Percentiles rank a stretch among this genome's conserved stretches.
Conservation (phyloP, 352 stramenopile species). For the Phytophthora aleatoria region DNA sequence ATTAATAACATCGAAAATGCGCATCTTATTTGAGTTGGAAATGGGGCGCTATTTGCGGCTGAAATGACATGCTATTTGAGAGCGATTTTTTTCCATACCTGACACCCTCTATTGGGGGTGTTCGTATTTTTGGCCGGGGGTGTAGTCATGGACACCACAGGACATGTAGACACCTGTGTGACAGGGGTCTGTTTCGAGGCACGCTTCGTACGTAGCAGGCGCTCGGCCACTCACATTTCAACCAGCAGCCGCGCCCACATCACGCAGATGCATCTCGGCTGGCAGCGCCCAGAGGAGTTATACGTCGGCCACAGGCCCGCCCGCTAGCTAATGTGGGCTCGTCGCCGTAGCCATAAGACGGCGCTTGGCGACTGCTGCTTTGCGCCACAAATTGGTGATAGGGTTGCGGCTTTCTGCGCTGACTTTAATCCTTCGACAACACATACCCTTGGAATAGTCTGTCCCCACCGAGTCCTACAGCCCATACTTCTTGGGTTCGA, state of each 20-base stretch:
- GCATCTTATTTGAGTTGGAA: no score
- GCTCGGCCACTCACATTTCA: slow-evolving; percentile 1
- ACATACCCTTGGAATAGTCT: slow-evolving; percentile 14
- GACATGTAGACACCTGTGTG: not conserved
- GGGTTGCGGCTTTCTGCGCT: slow-evolving; percentile 16
- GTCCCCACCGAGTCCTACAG: no score
- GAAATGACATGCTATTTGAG: no score
- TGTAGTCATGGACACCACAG: no score
- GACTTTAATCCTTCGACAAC: slow-evolving; percentile 35
- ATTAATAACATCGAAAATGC: no score
- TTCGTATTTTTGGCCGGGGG: no score
- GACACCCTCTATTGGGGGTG: no score
- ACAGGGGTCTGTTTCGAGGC: slow-evolving; percentile 9
- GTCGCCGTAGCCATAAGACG: slow-evolving; percentile 20
- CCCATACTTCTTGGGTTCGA: no score
- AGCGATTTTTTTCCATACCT: no score
- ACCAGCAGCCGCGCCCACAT: slow-evolving; percentile 3
- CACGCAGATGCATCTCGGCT: slow-evolving; percentile 2
- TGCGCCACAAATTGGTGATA: slow-evolving; percentile 25
- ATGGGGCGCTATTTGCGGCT: no score
- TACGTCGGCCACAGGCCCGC: slow-evolving; percentile 1
- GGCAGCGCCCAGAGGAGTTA: not conserved
- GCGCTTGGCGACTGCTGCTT: slow-evolving; percentile 9
- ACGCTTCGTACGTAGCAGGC: slow-evolving; percentile 11
- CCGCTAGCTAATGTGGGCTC: slow-evolving; percentile 31